Evolutionary conservation across 257 asterid species (phyloP), one percentile per base, ranked within the genome.

Genomic region (Fraxinus pennsylvanica): DNA sequence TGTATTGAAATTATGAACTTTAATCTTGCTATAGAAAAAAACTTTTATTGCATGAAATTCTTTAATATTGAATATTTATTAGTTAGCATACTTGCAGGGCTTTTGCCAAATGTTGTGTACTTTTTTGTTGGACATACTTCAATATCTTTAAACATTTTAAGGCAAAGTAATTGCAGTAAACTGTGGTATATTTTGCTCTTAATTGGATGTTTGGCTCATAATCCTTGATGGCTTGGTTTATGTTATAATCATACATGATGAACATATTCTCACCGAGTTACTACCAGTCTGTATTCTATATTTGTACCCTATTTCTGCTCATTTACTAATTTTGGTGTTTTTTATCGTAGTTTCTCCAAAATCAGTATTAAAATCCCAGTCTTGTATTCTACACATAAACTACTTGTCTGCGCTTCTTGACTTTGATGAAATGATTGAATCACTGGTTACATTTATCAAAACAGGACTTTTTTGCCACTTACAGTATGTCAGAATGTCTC

Each of bases 241-340:
- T 76, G 7, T 39, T 38, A 67, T 63, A 33, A 43, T 36, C 27
- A 29, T 10, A 45, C 35, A 77, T 70, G 50, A 38, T 25, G 22
- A 25, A 19, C 5, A 14, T 35, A 69, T 10, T 35, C 33, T 7
- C 59, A 39, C 22, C 2, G 22, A 21, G 61, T 25, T 71, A 39
- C 22, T 30, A 43, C 54, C 12, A n/a, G 12, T 19, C 36, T 19
- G 12, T 71, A 43, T 33, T 50, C 73, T 50, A 29, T 77, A 13
- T 79, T 68, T 30, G 81, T 35, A 54, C 41, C 29, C 33, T 21
- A 38, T 38, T 68, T 71, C 73, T 61, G 57, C 78, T 29, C 35
- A 32, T 29, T 52, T 67, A 29, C 68, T 27, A 47, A 41, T 52
- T 65, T 76, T 70, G 50, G 35, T 72, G 25, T 30, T 29, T 9